Percentiles rank a stretch among this genome's conserved stretches.
Evolutionary conservation across 2,329 filamentous ascomycete species (phyloP).

Genomic region (Penicillium crustosum): DNA sequence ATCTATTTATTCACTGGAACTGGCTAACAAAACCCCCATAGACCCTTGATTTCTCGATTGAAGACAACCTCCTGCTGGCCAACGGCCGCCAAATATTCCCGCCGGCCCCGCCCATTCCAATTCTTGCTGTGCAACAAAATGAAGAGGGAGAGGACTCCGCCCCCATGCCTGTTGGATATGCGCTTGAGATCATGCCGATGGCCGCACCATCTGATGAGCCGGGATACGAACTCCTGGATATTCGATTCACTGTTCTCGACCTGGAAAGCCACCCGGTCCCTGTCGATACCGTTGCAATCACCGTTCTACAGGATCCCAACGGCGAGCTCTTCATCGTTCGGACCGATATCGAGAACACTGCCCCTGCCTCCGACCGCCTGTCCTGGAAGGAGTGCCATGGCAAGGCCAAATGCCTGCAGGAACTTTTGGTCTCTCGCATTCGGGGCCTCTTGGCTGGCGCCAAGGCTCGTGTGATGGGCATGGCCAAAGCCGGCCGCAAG

Average conservation of each 20-base stretch:
- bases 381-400: slow-evolving; percentile 47
- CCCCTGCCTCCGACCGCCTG: slow-evolving; percentile 34
- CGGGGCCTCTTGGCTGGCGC: slow-evolving; percentile 39
- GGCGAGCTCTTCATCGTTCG: slow-evolving; percentile 41
- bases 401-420: slow-evolving; percentile 40
- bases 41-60: slow-evolving; percentile 39
- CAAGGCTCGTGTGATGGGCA: slow-evolving; percentile 36
- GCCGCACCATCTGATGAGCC: slow-evolving; percentile 32
- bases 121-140: slow-evolving; percentile 37
- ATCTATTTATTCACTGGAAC: background rate
- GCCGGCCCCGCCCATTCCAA: slow-evolving; percentile 30
- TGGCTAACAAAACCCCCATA: slow-evolving; percentile 14
- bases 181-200: slow-evolving; percentile 41
- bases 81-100: slow-evolving; percentile 45
- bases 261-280: slow-evolving; percentile 45
- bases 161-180: slow-evolving; percentile 44
- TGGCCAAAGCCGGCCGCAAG: slow-evolving; percentile 31
- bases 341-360: slow-evolving; percentile 40
- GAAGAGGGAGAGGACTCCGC: slow-evolving; percentile 39
- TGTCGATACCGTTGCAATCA: slow-evolving; percentile 45
- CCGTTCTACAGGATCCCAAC: slow-evolving; percentile 37
- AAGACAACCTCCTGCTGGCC: slow-evolving; percentile 36
- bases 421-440: slow-evolving; percentile 42
- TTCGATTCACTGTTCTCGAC: slow-evolving; percentile 49
- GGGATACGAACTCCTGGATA: slow-evolving; percentile 35